Base-by-base conservation (phyloP, 495 filamentous ascomycete species). In the Penicillium chermesinum region DNA sequence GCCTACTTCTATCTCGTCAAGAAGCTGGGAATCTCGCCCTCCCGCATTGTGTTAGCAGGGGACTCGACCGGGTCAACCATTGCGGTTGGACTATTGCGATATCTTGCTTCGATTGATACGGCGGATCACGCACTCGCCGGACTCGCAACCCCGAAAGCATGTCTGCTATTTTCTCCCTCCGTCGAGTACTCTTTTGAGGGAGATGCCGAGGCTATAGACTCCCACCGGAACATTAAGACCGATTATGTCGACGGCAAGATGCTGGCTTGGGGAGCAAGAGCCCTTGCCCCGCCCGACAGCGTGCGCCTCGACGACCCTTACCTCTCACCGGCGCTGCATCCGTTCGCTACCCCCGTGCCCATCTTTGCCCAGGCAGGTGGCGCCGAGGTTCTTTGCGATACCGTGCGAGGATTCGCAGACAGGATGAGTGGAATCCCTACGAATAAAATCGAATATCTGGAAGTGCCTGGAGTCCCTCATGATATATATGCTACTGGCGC, bases 51-150 rank as follows among this genome's bases (percentile, higher is more conserved):
- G 2, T 14, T 73, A 5, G 63, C 64, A 16, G 71, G 71, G 16
- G 72, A 76, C 54, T 72, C 67, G 14, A 64, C 70, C 0, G 71
- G 72, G 19, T 65, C 43, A 3, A 71, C 65, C 38, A 44, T 74
- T 12, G 69, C 55, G 13, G 30, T 74, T 2, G 63, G 56, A 6
- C 59, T 76, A 15, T 34, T 74, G 21, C 63, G 72, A 17, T 70
- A 73, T 21, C 46, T 48, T 9, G 37, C 16, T 13, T 48, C 38
- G n/a, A 25, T 34, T 1, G 46, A 48, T 2, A 30, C 35, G 7
- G 15, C 12, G 1, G 45, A 48, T 10, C 35, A 27, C 15, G 38
- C 35, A 6, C 38, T 49, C n/a, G 25, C 40, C 14, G 40, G 35
- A 1, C 50, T 49, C 9, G 39, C 50, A 37, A 44, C 34, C 2